Percentiles rank a stretch among this genome's conserved stretches.
Conservation (phyloP, 2,329 filamentous ascomycete genomes). For the Cladosporium cucumerinum region DNA sequence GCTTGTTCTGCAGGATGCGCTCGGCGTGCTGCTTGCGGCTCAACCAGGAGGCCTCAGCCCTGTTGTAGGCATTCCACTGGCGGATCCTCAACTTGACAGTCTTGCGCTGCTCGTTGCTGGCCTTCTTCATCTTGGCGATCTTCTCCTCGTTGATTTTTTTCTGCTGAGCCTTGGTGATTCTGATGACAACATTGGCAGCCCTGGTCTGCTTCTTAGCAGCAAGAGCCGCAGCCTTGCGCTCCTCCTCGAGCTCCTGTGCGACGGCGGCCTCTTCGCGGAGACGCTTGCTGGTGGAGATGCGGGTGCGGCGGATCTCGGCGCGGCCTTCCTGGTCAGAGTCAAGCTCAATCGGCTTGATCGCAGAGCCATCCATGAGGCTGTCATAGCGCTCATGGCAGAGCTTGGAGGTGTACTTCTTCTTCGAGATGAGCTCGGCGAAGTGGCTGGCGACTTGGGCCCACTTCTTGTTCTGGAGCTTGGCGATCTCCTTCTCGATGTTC, state of each 20-base stretch:
- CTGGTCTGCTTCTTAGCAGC: slow-evolving; percentile 21
- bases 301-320: slow-evolving; percentile 30
- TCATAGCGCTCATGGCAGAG: slow-evolving; percentile 46
- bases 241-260: slow-evolving; percentile 20
- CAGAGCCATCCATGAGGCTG: slow-evolving; percentile 42
- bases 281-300: slow-evolving; percentile 28
- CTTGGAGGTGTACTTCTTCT: slow-evolving; percentile 33
- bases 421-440: slow-evolving; percentile 38
- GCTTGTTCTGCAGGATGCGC: slow-evolving; percentile 4
- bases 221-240: slow-evolving; percentile 20
- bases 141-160: slow-evolving; percentile 15
- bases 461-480: slow-evolving; percentile 42
- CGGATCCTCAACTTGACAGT: neutral
- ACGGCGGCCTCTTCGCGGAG: slow-evolving; percentile 22
- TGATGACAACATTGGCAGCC: slow-evolving; percentile 16
- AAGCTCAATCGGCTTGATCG: slow-evolving; percentile 43
- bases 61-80: slow-evolving; percentile 14
- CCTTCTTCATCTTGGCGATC: slow-evolving; percentile 9
- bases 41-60: slow-evolving; percentile 9
- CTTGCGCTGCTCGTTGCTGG: neutral
- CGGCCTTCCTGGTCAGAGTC: slow-evolving; percentile 41
- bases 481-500: slow-evolving; percentile 41
- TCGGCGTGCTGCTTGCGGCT: slow-evolving; percentile 8
- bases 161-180: slow-evolving; percentile 1
- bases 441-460: slow-evolving; percentile 38